Base-by-base conservation (phyloP, 257 asterid species). In the Fraxinus quadrangulata region DNA sequence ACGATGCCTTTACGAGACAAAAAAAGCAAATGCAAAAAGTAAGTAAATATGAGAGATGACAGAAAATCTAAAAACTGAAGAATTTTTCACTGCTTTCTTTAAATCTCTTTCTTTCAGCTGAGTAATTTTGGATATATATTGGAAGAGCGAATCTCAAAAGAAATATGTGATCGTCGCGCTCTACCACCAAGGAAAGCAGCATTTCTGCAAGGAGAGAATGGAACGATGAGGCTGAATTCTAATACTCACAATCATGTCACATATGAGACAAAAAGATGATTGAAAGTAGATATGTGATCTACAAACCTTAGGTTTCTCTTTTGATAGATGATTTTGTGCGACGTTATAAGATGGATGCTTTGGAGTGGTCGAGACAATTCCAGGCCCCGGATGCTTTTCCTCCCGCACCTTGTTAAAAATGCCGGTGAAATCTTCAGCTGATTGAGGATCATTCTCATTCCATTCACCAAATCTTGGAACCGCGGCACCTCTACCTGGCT, bases 381-480 rank as follows among this genome's bases (percentile, higher is more conserved):
- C 88, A 19, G 80, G 23, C 30, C 75, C 89, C 0, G 70, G 28
- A 8, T 87, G 89, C 85, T 84, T 88, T 77, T 86, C 94, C 81
- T 86, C 89, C 0, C 93, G 85, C 70, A 91, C 89, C 63, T 84
- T 75, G 81, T 92, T 83, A 80, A 95, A 95, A 68, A 90, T 89
- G 78, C 84, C 86, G 13, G 99, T 90, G 86, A 86, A 93, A 79
- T 92, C 86, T 31, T 93, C 99, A 12, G 97, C 96, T 2, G 94
- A 81, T 68, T 86, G 87, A 65, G 97, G 95, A 77, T 91, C 82
- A 0, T 73, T 88, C 59, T 89, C 97, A 30, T 94, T 86, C 99
- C 99, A 95, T 26, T 84, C 96, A 0, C 99, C 99, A 71, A 95
- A 95, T 87, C 80, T 88, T 70, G 99, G 99, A 77, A 95, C 92